These are phyloP conservation scores for Atkinsonella texensis DNA, from an alignment of 2,329 filamentous ascomycete genomes.

Conservation along the genomic window DNA sequence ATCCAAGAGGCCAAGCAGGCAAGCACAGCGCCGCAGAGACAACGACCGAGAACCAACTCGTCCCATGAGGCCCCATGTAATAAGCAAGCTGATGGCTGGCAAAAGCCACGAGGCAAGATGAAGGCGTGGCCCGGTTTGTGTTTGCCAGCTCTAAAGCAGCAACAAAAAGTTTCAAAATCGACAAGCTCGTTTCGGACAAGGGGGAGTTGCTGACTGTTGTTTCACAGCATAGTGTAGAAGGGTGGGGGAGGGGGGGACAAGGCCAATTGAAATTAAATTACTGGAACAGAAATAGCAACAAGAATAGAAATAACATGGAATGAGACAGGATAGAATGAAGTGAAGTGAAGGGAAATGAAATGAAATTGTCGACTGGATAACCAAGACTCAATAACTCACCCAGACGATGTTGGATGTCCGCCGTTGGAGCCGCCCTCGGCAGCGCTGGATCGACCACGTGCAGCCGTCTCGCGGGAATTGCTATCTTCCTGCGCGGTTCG, in stretches of 20 bases:
- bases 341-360: too few relatives aligned
- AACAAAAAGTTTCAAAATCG: not conserved
- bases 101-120: not conserved
- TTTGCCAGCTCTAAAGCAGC: not conserved
- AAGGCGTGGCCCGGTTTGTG: not conserved
- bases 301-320: too few relatives aligned
- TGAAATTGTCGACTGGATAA: not conserved
- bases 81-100: not conserved
- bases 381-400: conserved; percentile 4
- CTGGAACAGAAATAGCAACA: too few relatives aligned
- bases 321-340: too few relatives aligned
- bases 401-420: conserved; percentile 1
- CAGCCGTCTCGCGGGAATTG: not conserved
- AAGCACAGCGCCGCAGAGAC: not conserved
- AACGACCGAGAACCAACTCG: not conserved
- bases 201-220: too few relatives aligned
- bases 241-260: too few relatives aligned
- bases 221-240: too few relatives aligned
- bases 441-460: not conserved
- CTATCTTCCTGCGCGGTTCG: conserved; percentile 1
- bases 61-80: not conserved
- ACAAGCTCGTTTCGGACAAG: too few relatives aligned
- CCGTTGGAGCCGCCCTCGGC: not conserved
- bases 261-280: too few relatives aligned
- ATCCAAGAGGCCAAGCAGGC: not conserved